Evolutionary conservation across 768 basidiomycete genomes (phyloP).

Genomic region (Melanogaster broomeanus): DNA sequence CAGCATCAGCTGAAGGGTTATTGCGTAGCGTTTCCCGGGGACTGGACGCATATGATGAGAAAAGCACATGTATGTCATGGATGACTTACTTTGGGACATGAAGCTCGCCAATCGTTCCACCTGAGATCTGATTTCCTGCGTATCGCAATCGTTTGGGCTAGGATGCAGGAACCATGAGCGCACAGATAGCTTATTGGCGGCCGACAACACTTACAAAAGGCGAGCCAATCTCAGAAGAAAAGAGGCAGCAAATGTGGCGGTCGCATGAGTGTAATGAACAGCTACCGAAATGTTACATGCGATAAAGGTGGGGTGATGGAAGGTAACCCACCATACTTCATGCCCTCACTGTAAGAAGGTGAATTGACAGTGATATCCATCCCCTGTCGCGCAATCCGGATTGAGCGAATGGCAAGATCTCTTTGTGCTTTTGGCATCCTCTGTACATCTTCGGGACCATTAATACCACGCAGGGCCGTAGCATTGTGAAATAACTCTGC

Average conservation of each 20-base stretch:
- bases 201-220: slow-evolving; percentile 67
- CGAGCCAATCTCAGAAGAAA: slow-evolving; percentile 85
- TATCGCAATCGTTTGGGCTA: slow-evolving; percentile 84
- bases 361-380: slow-evolving; percentile 86
- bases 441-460: slow-evolving; percentile 83
- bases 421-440: slow-evolving; percentile 80
- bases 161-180: neutral
- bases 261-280: slow-evolving; percentile 89
- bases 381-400: slow-evolving; percentile 77
- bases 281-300: slow-evolving; percentile 42
- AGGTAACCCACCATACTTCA: slow-evolving; percentile 76
- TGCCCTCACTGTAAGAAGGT: slow-evolving; percentile 83
- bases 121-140: slow-evolving; percentile 68
- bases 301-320: neutral
- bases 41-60: slow-evolving; percentile 48
- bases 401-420: slow-evolving; percentile 79
- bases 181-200: neutral
- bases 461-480: slow-evolving; percentile 79
- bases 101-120: slow-evolving; percentile 78
- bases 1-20: slow-evolving; percentile 87
- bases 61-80: neutral
- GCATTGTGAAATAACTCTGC: slow-evolving; percentile 86
- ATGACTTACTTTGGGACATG: slow-evolving; percentile 72
- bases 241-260: slow-evolving; percentile 91
- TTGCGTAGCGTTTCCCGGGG: slow-evolving; percentile 89